Evolutionary conservation across 2,329 filamentous ascomycete genomes (phyloP).

Genomic region (Aspergillus hortae): DNA sequence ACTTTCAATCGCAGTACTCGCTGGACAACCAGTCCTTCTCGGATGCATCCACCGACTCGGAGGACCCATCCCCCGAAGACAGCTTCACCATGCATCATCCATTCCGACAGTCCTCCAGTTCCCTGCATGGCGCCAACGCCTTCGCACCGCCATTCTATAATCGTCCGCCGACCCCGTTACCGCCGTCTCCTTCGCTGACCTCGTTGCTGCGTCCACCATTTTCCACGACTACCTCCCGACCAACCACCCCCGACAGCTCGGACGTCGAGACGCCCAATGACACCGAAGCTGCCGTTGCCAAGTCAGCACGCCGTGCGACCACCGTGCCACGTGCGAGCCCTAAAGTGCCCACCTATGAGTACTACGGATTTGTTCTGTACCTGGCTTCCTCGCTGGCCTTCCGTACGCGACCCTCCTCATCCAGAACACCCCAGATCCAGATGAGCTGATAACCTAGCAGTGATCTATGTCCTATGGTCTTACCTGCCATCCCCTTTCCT

Average conservation of each 20-base stretch:
- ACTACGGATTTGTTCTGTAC: slow-evolving; percentile 98
- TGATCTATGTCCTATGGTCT: slow-evolving; percentile 72
- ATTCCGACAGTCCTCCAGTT: slow-evolving; percentile 39
- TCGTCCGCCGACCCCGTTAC: slow-evolving; percentile 88
- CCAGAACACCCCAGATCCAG: too few relatives aligned
- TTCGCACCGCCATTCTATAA: slow-evolving; percentile 93
- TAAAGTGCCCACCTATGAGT: slow-evolving; percentile 98
- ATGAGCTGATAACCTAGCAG: slow-evolving; percentile 18
- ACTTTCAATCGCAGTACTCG: slow-evolving; percentile 46
- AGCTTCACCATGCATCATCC: slow-evolving; percentile 33
- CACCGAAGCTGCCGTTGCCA: slow-evolving; percentile 58
- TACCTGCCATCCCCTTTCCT: slow-evolving; percentile 90
- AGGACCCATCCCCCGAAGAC: slow-evolving; percentile 26
- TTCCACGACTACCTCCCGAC: slow-evolving; percentile 69
- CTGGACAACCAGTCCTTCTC: slow-evolving; percentile 36
- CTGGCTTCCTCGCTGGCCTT: slow-evolving; percentile 82
- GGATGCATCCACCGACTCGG: slow-evolving; percentile 31
- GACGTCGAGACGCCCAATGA: slow-evolving; percentile 71
- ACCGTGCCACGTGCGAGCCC: slow-evolving; percentile 80
- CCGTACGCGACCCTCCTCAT: too few relatives aligned
- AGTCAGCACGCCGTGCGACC: slow-evolving; percentile 55
- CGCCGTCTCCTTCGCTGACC: slow-evolving; percentile 87
- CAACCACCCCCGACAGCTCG: slow-evolving; percentile 86
- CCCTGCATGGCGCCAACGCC: slow-evolving; percentile 41
- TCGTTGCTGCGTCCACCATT: slow-evolving; percentile 76